Base-by-base conservation (phyloP, 2,329 filamentous ascomycete genomes). In the Tolypocladium tundrense region DNA sequence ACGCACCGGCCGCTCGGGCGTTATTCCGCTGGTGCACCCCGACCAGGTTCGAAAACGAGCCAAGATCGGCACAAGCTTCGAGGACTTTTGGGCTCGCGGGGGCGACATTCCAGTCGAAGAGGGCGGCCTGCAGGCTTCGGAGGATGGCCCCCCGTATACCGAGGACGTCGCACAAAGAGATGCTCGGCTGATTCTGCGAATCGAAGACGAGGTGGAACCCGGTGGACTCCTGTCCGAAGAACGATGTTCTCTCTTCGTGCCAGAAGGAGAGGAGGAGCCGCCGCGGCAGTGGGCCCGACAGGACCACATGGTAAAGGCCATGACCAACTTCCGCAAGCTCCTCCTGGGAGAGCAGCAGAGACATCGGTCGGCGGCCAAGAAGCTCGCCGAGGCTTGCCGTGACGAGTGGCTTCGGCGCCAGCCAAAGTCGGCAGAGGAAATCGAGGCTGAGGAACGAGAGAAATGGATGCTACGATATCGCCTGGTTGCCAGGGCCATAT, bases 241-340 rank as follows among this genome's bases (percentile, higher is more conserved):
- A 60, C 79, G 81, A 60, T 93, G 89, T 68, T 87, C 86, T 2
- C 75, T 87, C 31, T 94, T 89, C 64, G 79, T 86, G 21, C 88
- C 89, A 0, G 89, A 94, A 61, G 78, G 84, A 14, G 77, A 76
- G 60, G 86, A 90, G 58, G 88, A 95, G 65, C 89, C 89, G 0
- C 82, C 85, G 0, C 80, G 82, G 56, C 90, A 94, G 66, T 97
- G 90, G 78, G 86, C 88, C n/a, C 91, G 95, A 64, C 82, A 85
- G 67, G 92, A 97, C 67, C 90, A 97, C 68, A 79, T 97, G 56
- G 79, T 88, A 52, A 86, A 87, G 53, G 92, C 96, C 60, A 87
- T 88, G 59, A 69, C 87, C 14, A 88, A 92, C 64, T 93, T 97
- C 65, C 85, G 90, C 53, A 88, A 86, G 65, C 78, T 97, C 41